Percentiles rank a stretch among this genome's conserved stretches.
Conservation (phyloP, 2,329 filamentous ascomycete genomes). For the Shiraia bambusicola region DNA sequence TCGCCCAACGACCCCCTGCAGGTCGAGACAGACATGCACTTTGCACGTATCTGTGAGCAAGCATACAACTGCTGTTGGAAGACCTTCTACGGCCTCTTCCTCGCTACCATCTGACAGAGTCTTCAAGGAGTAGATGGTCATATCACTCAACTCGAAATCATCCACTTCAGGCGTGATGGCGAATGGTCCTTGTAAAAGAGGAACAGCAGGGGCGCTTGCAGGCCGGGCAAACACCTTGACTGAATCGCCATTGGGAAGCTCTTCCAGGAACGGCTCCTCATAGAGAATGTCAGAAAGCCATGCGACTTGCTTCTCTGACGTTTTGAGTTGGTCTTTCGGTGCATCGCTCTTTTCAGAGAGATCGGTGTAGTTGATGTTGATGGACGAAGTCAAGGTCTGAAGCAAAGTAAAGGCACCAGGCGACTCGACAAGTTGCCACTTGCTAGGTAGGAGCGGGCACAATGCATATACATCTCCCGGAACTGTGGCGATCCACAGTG, state of each 20-base stretch:
- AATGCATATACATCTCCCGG: slow-evolving; percentile 92
- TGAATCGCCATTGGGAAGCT: slow-evolving; percentile 44
- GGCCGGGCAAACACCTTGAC: slow-evolving; percentile 60
- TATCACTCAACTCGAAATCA: slow-evolving; percentile 61
- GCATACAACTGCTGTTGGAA: slow-evolving; percentile 60
- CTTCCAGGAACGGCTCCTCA: slow-evolving; percentile 52
- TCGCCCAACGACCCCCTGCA: slow-evolving; percentile 63
- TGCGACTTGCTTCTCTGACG: slow-evolving; percentile 57
- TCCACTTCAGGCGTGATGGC: slow-evolving; percentile 53
- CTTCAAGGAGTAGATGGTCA: slow-evolving; percentile 56
- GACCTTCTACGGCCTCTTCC: slow-evolving; percentile 50
- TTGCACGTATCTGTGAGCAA: slow-evolving; percentile 58
- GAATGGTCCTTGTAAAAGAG: slow-evolving; percentile 65
- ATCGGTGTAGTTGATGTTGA: slow-evolving; percentile 64
- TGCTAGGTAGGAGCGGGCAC: slow-evolving; percentile 83
- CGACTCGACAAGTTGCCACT: slow-evolving; percentile 65
- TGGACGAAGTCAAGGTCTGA: slow-evolving; percentile 78
- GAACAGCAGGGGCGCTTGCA: slow-evolving; percentile 55
- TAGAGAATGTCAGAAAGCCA: slow-evolving; percentile 55
- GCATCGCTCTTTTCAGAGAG: slow-evolving; percentile 37
- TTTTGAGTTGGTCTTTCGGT: slow-evolving; percentile 45
- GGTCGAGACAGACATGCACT: slow-evolving; percentile 61
- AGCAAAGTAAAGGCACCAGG: slow-evolving; percentile 64
- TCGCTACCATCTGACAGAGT: slow-evolving; percentile 55
- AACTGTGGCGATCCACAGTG: slow-evolving; percentile 93